Base-by-base conservation (phyloP, 2,329 filamentous ascomycete species). In the Cercospora beticola region DNA sequence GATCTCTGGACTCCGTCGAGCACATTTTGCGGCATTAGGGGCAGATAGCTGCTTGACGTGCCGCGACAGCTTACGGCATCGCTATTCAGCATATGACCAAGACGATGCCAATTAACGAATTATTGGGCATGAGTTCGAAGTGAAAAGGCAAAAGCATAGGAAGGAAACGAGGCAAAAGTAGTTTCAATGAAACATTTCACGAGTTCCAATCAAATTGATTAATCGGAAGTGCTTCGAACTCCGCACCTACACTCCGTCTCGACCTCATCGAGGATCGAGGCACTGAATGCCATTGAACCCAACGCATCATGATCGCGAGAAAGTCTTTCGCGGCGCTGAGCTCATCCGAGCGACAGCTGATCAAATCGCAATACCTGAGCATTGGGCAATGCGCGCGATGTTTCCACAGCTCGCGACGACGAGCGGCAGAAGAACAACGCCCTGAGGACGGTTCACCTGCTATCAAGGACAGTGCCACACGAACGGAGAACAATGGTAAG, bases 301-400 rank as follows among this genome's bases (percentile, higher is more conserved):
- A 26, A 14, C 8, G 23, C 18, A 66, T 6, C 16, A 74, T 74
- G 72, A 65, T 70, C 9, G 52, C 65, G 23, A 68, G 68, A 62
- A 66, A 46, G 26, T 63, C 71, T 5, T 36, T 70, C 10, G 46
- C 65, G 33, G 63, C 70, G 14, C 66, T 74, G 67, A 66, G 71
- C 49, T 68, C 69, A 30, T 30, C 71, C 4, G 72, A 73, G 72
- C 69, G 72, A 26, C 71, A 71, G 43, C 43, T 68, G 10, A 36
- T 74, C 8, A 46, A 60, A 40, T 57, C 56, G 23, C 68, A 70
- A 62, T 67, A 67, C 28, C 31, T 70, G 6, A 54, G 46, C 23
- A 72, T 66, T 28, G 67, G 72, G 5, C 71, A 73, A 70, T 74
- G 72, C 43, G 66, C 64, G 31, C 70, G 72, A 8, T 73, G 70